Conservation (phyloP, 2,329 filamentous ascomycete genomes). For the Didymosphaeria variabile region DNA sequence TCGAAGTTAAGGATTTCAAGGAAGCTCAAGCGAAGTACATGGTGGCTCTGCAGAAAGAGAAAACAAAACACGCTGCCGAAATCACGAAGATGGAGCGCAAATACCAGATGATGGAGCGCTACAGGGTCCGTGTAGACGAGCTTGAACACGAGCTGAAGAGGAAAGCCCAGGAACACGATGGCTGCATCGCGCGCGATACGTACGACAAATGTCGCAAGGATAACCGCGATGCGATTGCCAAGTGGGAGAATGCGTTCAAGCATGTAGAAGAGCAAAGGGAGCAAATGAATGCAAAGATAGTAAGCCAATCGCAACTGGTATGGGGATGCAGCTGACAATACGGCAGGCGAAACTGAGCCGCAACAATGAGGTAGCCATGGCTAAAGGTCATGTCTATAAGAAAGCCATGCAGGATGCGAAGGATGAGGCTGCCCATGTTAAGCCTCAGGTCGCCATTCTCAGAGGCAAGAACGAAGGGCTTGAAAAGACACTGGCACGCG, state of each 20-base stretch:
- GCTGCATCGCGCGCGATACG: slow-evolving; percentile 35
- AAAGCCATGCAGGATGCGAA: slow-evolving; percentile 36
- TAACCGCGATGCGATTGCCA: slow-evolving; percentile 42
- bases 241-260: slow-evolving; percentile 44
- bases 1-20: slow-evolving; percentile 63
- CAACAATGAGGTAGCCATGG: slow-evolving; percentile 34
- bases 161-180: slow-evolving; percentile 31
- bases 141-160: slow-evolving; percentile 36
- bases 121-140: slow-evolving; percentile 43
- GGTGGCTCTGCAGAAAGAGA: slow-evolving; percentile 54
- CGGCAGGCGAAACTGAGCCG: slow-evolving; percentile 34
- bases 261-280: slow-evolving; percentile 42
- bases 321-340: slow-evolving; percentile 1
- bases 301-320: slow-evolving; percentile 23
- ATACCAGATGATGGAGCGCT: slow-evolving; percentile 59
- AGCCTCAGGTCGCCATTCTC: slow-evolving; percentile 26
- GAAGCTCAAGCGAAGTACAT: slow-evolving; percentile 56
- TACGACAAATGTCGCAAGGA: slow-evolving; percentile 43
- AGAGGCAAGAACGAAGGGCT: slow-evolving; percentile 42
- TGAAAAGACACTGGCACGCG: slow-evolving; percentile 35
- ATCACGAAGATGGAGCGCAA: slow-evolving; percentile 63
- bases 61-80: slow-evolving; percentile 44
- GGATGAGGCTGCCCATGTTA: slow-evolving; percentile 28
- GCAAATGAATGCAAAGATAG: slow-evolving; percentile 35
- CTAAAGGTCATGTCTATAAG: slow-evolving; percentile 32